Evolutionary conservation across 2,329 filamentous ascomycete species (phyloP), one percentile per base, ranked within the genome.

Genomic region (Pezizomycotina sp.): DNA sequence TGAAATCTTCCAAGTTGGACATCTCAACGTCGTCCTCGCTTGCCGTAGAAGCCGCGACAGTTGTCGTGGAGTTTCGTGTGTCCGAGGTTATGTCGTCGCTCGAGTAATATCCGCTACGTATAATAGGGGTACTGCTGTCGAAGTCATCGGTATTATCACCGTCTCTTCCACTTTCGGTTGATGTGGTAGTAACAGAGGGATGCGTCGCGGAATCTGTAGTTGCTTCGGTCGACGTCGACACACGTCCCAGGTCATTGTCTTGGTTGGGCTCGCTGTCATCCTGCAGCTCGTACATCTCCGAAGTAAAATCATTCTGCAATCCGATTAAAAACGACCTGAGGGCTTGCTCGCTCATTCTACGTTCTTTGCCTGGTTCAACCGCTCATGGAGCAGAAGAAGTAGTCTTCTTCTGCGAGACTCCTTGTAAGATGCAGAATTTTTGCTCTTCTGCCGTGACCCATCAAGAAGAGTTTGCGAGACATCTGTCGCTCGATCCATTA

Each of bases 241-340:
- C 29, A 15, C 30, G 28, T 4, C 15, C n/a, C 4, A 28, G 25
- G 15, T 29, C 27, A 21, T 42, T 37, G 5, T 33, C 36, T 14
- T 37, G 28, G 4, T 42, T 29, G 10, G 22, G 26, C 12, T 12
- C 27, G 24, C 36, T 37, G 4, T 14, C 29, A 7, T 45, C 38
- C 18, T 43, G 35, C 19, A 49, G 32, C 12, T 13, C 35, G n/a
- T 21, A 31, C 48, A 50, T 47, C 16, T 37, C 25, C 10, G 36
- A 32, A 4, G 48, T 43, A 42, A 52, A 52, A n/a, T 52, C 50
- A 10, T 46, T 32, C 24, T 52, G 48, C 2, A 52, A 29, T 24
- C 42, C 45, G 6, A 13, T 14, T 19, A 52, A 14, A 45, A 49
- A 51, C 16, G 35, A 40, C 14, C 13, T 33, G 10, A 52, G 32